Evolutionary conservation across 2,329 filamentous ascomycete genomes (phyloP).

Genomic region (Epichloe hybrida): DNA sequence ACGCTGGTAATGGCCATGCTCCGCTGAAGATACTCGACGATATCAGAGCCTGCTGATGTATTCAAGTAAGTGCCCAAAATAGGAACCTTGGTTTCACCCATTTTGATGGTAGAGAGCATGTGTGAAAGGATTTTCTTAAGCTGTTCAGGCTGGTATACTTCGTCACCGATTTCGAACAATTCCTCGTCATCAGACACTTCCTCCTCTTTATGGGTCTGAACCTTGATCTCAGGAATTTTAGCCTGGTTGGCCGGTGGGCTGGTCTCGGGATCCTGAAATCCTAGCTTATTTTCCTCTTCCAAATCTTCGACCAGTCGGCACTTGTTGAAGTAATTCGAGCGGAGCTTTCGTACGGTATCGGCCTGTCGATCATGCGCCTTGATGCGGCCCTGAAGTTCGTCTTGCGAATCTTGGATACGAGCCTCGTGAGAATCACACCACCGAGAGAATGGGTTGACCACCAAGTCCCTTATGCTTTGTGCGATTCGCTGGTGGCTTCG

Average conservation of each 20-base stretch:
- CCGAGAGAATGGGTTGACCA: conserved; percentile 83
- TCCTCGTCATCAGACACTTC: conserved; percentile 57
- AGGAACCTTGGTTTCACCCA: conserved; percentile 86
- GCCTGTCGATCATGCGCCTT: conserved; percentile 89
- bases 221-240: conserved; percentile 71
- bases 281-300: conserved; percentile 96
- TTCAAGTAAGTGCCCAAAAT: conserved; percentile 93
- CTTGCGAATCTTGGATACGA: conserved; percentile 85
- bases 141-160: conserved; percentile 71
- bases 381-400: conserved; percentile 80
- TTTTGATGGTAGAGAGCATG: conserved; percentile 74
- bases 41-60: conserved; percentile 80
- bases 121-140: conserved; percentile 81
- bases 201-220: conserved; percentile 53
- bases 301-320: conserved; percentile 90
- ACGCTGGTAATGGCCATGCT: conserved; percentile 74
- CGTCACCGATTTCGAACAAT: conserved; percentile 79
- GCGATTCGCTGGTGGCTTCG: conserved; percentile 91
- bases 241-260: conserved; percentile 47
- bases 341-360: conserved; percentile 80
- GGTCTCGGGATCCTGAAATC: conserved; percentile 73
- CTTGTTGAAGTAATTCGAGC: conserved; percentile 97
- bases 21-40: conserved; percentile 88
- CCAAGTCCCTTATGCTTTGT: conserved; percentile 88
- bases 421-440: conserved; percentile 94